Evolutionary conservation across 2,329 filamentous ascomycete genomes (phyloP).

Genomic region (Emydomyces testavorans): DNA sequence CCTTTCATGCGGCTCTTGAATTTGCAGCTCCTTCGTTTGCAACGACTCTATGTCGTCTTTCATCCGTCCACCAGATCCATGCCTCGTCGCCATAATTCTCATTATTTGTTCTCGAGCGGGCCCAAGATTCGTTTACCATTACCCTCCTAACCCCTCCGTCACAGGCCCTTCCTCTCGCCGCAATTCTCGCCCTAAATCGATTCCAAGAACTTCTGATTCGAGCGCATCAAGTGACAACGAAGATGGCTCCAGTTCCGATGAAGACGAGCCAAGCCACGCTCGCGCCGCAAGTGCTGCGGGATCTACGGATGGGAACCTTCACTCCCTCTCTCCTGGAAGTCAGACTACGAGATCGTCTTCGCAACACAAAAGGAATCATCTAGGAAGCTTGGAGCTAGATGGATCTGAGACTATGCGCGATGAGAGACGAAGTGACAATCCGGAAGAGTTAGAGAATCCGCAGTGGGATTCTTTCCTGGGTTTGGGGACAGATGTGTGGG

Average conservation of each 20-base stretch:
- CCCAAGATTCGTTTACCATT: slow-evolving; percentile 75
- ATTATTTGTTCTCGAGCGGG: slow-evolving; percentile 67
- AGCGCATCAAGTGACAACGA: slow-evolving; percentile 29
- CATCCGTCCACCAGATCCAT: slow-evolving; percentile 42
- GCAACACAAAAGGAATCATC: neutral
- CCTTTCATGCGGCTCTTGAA: neutral
- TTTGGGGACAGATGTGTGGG: slow-evolving; percentile 63
- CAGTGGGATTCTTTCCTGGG: slow-evolving; percentile 55
- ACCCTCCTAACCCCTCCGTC: slow-evolving; percentile 50
- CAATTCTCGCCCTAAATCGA: slow-evolving; percentile 25
- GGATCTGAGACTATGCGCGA: neutral
- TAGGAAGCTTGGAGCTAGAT: slow-evolving; percentile 2
- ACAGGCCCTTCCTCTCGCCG: slow-evolving; percentile 24
- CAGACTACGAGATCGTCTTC: neutral
- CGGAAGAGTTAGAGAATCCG: slow-evolving; percentile 20
- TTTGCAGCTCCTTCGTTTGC: neutral
- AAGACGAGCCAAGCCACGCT: slow-evolving; percentile 23
- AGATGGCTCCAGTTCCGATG: slow-evolving; percentile 30
- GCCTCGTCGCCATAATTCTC: slow-evolving; percentile 58
- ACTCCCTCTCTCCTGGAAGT: slow-evolving; percentile 2
- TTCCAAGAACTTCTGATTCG: slow-evolving; percentile 22
- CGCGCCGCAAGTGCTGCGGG: neutral
- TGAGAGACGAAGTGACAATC: neutral
- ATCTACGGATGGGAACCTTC: slow-evolving; percentile 1
- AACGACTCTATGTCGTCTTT: slow-evolving; percentile 35